phyloP scores from a whole-genome alignment of 2,329 filamentous ascomycete species.

The Nothomitra cinnamomea region DNA sequence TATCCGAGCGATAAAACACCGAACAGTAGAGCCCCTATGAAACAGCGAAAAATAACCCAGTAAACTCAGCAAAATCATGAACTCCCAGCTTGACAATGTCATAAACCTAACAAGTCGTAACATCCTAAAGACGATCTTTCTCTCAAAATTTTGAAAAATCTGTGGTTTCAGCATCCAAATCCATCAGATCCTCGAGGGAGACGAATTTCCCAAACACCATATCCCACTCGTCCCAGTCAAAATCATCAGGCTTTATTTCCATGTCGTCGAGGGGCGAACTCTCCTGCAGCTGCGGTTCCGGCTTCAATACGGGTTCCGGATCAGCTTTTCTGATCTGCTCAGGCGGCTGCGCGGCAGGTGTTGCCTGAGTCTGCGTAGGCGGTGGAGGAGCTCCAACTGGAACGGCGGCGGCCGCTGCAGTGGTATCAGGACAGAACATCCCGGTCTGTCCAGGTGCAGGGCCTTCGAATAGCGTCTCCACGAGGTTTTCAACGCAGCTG shows the following conservation, averaged over 20 bases:
- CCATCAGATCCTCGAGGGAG: constrained; percentile 26
- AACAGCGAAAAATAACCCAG: too few relatives aligned
- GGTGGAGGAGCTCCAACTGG: constrained; percentile 9
- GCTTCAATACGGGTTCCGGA: neutral
- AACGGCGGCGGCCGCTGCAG: neutral
- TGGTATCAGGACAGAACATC: neutral
- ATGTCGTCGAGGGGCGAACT: neutral
- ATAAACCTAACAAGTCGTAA: too few relatives aligned
- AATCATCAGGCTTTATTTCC: constrained; percentile 15
- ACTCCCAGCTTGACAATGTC: too few relatives aligned
- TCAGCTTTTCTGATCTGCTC: neutral
- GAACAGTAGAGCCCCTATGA: too few relatives aligned
- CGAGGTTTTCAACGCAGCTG: too few relatives aligned
- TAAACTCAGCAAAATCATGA: too few relatives aligned
- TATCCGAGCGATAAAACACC: too few relatives aligned
- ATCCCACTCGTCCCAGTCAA: constrained; percentile 33
- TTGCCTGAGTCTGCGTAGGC: neutral
- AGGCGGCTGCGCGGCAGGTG: neutral
- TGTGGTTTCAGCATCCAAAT: constrained; percentile 17
- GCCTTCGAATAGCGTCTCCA: too few relatives aligned
- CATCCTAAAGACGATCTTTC: too few relatives aligned
- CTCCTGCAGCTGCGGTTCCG: neutral
- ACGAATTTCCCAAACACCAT: constrained; percentile 30
- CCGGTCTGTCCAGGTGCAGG: too few relatives aligned
- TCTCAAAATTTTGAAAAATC: too few relatives aligned